A percentile compares a stretch with the other conserved stretches of the same genome.
Conservation (phyloP, 2,329 filamentous ascomycete species). For the Corynespora cassiicola region DNA sequence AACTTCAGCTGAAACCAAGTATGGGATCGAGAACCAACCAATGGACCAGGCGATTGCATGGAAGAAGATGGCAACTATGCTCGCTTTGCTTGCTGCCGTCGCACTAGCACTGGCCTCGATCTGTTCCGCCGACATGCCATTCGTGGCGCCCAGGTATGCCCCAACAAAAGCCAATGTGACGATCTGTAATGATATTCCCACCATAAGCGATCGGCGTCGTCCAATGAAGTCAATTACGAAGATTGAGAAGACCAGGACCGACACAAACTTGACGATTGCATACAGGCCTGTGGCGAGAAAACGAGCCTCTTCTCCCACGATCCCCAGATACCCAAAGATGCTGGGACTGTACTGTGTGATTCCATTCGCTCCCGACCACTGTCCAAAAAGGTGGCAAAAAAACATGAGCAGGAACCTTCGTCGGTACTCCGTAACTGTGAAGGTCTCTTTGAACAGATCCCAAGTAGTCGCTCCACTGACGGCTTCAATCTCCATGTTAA, state of each 20-base stretch:
- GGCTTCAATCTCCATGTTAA: slow-evolving; percentile 45
- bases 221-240: slow-evolving; percentile 29
- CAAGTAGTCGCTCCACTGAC: slow-evolving; percentile 36
- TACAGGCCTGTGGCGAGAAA: slow-evolving; percentile 20
- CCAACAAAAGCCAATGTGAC: slow-evolving; percentile 38
- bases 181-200: slow-evolving; percentile 42
- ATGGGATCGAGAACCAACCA: slow-evolving; percentile 56
- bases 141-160: slow-evolving; percentile 37
- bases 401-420: slow-evolving; percentile 20
- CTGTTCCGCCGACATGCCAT: slow-evolving; percentile 13
- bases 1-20: slow-evolving; percentile 54
- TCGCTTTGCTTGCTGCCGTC: slow-evolving; percentile 42
- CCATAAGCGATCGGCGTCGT: slow-evolving; percentile 41
- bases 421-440: slow-evolving; percentile 30
- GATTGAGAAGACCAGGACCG: slow-evolving; percentile 34
- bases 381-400: slow-evolving; percentile 14
- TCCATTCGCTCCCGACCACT: slow-evolving; percentile 20
- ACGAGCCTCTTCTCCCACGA: slow-evolving; percentile 13
- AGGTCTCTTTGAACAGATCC: slow-evolving; percentile 45
- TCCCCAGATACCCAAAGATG: slow-evolving; percentile 20
- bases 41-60: slow-evolving; percentile 55
- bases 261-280: slow-evolving; percentile 19
- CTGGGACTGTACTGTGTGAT: slow-evolving; percentile 20
- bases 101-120: slow-evolving; percentile 16
- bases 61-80: slow-evolving; percentile 54